These are phyloP conservation scores for Apiosordaria backusii DNA, from an alignment of 495 filamentous ascomycete genomes.

Conservation along the genomic window DNA sequence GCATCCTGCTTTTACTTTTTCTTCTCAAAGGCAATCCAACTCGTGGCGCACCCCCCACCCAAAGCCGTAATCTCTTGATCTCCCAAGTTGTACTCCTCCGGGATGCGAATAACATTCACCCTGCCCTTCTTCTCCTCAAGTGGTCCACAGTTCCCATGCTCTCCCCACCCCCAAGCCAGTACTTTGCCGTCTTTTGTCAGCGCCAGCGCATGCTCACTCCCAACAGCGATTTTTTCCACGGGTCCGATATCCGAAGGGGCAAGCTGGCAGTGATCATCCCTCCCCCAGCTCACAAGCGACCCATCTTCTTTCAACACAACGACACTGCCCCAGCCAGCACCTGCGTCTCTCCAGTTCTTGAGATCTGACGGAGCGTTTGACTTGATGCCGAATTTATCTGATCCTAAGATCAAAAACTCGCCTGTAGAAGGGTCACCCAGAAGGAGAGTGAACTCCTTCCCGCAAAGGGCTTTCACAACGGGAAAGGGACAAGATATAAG, in stretches of 20 bases:
- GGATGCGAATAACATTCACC: conserved; percentile 52
- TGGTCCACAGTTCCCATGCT: conserved; percentile 93
- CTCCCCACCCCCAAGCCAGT: conserved; percentile 88
- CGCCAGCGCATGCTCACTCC: conserved; percentile 82
- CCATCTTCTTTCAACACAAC: conserved; percentile 61
- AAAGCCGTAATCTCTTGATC: conserved; percentile 33
- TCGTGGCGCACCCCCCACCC: conserved; percentile 86
- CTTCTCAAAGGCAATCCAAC: conserved; percentile 60
- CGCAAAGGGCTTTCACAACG: conserved; percentile 64
- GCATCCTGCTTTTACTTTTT: conserved; percentile 17
- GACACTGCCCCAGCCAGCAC: conserved; percentile 78
- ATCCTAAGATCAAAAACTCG: conserved; percentile 59
- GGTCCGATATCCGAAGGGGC: conserved; percentile 54
- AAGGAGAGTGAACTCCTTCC: conserved; percentile 76
- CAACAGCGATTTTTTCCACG: conserved; percentile 61
- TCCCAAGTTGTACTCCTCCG: neutral
- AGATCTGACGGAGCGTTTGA: conserved; percentile 39
- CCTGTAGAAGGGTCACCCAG: conserved; percentile 52
- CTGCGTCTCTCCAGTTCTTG: conserved; percentile 55
- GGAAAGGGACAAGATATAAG: conserved; percentile 55
- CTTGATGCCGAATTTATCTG: conserved; percentile 64
- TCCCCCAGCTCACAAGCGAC: conserved; percentile 62
- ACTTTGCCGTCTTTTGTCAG: conserved; percentile 59
- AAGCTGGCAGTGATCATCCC: conserved; percentile 79
- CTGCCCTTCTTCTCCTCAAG: conserved; percentile 64